Evolutionary conservation across 164 flowering plant species (phyloP), one percentile per base, ranked within the genome.

Genomic region (Kalanchoe fedtschenkoi): DNA sequence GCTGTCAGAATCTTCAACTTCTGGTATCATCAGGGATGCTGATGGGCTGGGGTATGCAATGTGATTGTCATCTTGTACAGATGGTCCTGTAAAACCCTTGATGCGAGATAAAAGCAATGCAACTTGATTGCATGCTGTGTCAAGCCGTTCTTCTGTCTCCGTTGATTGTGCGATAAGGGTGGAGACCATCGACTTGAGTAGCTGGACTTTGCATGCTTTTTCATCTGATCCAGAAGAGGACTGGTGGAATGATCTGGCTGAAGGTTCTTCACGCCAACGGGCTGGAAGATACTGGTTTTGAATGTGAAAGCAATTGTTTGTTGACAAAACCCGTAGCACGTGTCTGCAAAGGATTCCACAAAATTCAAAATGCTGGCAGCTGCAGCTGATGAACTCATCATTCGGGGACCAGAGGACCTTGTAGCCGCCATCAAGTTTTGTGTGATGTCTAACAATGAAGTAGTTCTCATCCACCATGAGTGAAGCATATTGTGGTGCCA

Each of bases 401-500:
- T 70, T 70, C 17, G 89, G 87, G 17, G 62, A 65, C 91, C 91
- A 89, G 53, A 71, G 43, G 32, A 89, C 96, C 72, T 80, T 83
- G 76, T 62, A 75, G 24, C 87, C 89, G 3, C 91, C 93, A 60
- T 81, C 85, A 62, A 73, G 66, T 68, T 85, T 70, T 0, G 85
- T 74, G 29, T 89, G 93, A 77, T 89, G 91, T 66, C 88, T 81
- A 51, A 89, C 91, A 47, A 70, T 70, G 72, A 83, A 89, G 69
- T 70, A 73, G 53, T 71, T 75, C 42, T 85, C 88, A 60, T 80
- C 86, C 10, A 83, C 63, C 69, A 76, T 64, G 42, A 87, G 67
- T 15, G 88, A 83, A 29, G 97, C 95, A 67, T 80, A 87, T 37
- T 85, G 91, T 46, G 89, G 88, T 65, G 93, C 89, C 68, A 82